phyloP scores from a whole-genome alignment of 1,139 yeast genomes.

The Kurtzmaniella quercitrusa region DNA sequence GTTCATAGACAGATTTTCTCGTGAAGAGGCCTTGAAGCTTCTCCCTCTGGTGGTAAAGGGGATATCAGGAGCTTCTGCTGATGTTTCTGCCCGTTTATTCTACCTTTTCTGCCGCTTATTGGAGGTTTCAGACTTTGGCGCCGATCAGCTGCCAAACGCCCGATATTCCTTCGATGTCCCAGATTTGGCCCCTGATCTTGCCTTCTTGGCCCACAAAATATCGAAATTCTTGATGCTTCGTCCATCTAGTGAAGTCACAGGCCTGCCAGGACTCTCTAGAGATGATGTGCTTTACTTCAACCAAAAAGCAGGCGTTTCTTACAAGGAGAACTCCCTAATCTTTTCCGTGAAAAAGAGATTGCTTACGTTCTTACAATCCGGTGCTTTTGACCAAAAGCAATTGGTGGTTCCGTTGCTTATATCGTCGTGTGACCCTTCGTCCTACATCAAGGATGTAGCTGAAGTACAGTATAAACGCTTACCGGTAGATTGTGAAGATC shows the following conservation, averaged over 20 bases:
- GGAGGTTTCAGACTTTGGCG: slow-evolving; percentile 33
- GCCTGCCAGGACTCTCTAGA: slow-evolving; percentile 59
- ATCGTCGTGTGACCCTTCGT: slow-evolving; percentile 59
- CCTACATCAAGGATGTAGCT: slow-evolving; percentile 50
- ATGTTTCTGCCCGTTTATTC: slow-evolving; percentile 58
- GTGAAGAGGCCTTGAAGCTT: slow-evolving; percentile 29
- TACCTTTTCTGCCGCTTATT: slow-evolving; percentile 55
- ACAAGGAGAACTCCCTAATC: slow-evolving; percentile 46
- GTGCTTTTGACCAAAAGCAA: slow-evolving; percentile 32
- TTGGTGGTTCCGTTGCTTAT: slow-evolving; percentile 48
- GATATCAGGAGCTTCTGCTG: slow-evolving; percentile 32
- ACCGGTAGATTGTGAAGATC: slow-evolving; percentile 49
- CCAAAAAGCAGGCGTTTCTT: slow-evolving; percentile 60
- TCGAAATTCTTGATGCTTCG: slow-evolving; percentile 54
- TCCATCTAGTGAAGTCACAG: slow-evolving; percentile 29
- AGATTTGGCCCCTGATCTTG: slow-evolving; percentile 29
- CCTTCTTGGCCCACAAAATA: slow-evolving; percentile 42
- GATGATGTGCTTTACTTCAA: slow-evolving; percentile 59
- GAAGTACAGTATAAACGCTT: slow-evolving; percentile 49
- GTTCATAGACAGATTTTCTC: slow-evolving; percentile 52
- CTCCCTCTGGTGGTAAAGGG: slow-evolving; percentile 48
- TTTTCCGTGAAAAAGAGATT: slow-evolving; percentile 37
- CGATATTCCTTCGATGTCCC: slow-evolving; percentile 43
- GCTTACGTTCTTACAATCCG: slow-evolving; percentile 33
- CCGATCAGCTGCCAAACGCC: slow-evolving; percentile 16